Base-by-base conservation (phyloP, 352 stramenopile species). In the Globisporangium cylindrosporum region DNA sequence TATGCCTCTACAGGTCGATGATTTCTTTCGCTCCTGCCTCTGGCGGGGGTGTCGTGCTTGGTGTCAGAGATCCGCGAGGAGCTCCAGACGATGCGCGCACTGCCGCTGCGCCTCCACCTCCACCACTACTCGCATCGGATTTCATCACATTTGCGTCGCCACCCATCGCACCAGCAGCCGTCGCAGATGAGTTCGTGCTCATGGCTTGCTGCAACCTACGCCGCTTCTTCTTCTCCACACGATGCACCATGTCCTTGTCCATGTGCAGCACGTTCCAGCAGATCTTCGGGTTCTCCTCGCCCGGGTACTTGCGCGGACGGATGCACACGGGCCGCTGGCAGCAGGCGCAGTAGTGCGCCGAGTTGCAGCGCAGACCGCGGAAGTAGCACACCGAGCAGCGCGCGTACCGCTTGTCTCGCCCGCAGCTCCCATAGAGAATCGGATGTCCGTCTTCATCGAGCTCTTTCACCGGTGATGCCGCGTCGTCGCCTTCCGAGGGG, bases 221-320 rank as follows among this genome's bases (percentile, higher is more conserved):
- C 48, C 82, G 81, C 53, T 86, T 87, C 65, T 84, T 88, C 68
- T 90, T 92, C 69, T 89, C 77, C 18, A 90, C 84, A 58, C 84
- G 84, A 29, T 88, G 78, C 27, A 92, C 68, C 78, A 92, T 90
- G 55, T 89, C 84, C 51, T 85, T 81, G 71, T 92, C 84, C 77
- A 89, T 82, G 64, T 92, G 84, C 43, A 92, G 74, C 66, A 92
- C 84, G 54, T 92, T 92, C 84, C 84, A 92, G 72, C 81, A 92
- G 59, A 92, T 92, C 74, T 92, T 92, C 10, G 81, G 74, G 55
- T 90, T 75, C 34, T 85, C 74, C 63, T 92, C 84, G 54, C 81
- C 80, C 15, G 84, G 84, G 59, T 92, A 90, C 53, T 75, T 82
- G 3, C 84, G 78, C 54, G 84, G 81, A 12, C 84, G 84, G 58